phyloP scores from a whole-genome alignment of 2,329 filamentous ascomycete genomes.

The Seiridium cupressi region DNA sequence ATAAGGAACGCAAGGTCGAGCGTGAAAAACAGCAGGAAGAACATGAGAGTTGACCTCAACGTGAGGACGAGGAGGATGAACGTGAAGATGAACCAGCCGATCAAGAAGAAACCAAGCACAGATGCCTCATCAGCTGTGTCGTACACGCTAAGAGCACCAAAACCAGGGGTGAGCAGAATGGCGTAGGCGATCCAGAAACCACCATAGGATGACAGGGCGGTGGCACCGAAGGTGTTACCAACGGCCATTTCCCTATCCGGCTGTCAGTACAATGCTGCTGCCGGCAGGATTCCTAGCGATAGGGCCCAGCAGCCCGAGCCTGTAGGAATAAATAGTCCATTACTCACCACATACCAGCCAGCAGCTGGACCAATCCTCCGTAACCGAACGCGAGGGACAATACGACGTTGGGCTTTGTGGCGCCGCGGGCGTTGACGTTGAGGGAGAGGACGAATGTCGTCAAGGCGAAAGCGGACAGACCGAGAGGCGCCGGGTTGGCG shows the following conservation, averaged over 20 bases:
- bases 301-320: too few relatives aligned
- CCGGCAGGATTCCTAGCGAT: too few relatives aligned
- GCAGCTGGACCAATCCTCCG: conserved; percentile 74
- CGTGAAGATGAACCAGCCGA: conserved; percentile 84
- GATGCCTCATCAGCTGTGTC: conserved; percentile 48
- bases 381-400: conserved; percentile 71
- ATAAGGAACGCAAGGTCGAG: conserved; percentile 75
- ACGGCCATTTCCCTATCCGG: conserved; percentile 73
- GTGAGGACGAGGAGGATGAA: conserved; percentile 72
- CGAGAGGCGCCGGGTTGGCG: conserved; percentile 76
- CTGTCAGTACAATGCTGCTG: not conserved
- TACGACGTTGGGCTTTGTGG: conserved; percentile 63
- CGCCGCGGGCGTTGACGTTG: conserved; percentile 65
- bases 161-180: conserved; percentile 68
- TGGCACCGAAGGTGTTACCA: conserved; percentile 86
- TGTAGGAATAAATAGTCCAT: too few relatives aligned
- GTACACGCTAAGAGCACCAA: conserved; percentile 55
- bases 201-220: conserved; percentile 76
- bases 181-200: conserved; percentile 81
- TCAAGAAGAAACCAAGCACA: conserved; percentile 72
- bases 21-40: conserved; percentile 74
- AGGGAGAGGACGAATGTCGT: conserved; percentile 80
- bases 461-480: conserved; percentile 75
- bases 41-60: conserved; percentile 72
- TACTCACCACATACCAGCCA: conserved; percentile 83